These are phyloP conservation scores for Vachellia collinsii DNA, from an alignment of 306 rosid genomes.

Conservation along the genomic window DNA sequence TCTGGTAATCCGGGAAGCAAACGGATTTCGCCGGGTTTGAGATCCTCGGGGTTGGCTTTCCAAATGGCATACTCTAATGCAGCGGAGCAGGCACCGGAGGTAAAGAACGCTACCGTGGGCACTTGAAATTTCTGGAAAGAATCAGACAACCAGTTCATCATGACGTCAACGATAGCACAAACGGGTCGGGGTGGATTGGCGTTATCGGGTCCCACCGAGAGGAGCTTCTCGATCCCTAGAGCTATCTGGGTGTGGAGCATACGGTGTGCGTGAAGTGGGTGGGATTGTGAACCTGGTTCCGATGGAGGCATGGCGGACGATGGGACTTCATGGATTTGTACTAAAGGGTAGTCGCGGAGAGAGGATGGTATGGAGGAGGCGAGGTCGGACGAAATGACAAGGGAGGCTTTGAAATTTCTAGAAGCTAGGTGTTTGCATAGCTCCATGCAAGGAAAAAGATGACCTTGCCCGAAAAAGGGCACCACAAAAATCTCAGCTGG, in stretches of 20 bases:
- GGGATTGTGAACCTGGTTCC: neutral
- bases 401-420: constrained; percentile 43
- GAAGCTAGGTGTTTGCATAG: constrained; percentile 65
- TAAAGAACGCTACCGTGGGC: constrained; percentile 4
- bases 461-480: constrained; percentile 72
- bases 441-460: constrained; percentile 64
- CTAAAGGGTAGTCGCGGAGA: constrained; percentile 47
- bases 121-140: constrained; percentile 44
- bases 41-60: constrained; percentile 51
- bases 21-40: constrained; percentile 51
- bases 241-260: constrained; percentile 17
- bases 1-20: constrained; percentile 60
- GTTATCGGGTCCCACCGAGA: constrained; percentile 20
- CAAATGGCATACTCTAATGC: constrained; percentile 37
- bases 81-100: no score
- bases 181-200: constrained; percentile 43
- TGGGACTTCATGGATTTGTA: constrained; percentile 47
- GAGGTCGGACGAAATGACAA: constrained; percentile 50
- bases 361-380: constrained; percentile 56
- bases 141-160: constrained; percentile 56
- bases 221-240: constrained; percentile 42
- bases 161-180: constrained; percentile 58
- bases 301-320: constrained; percentile 16
- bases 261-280: constrained; percentile 27
- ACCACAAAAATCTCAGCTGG: constrained; percentile 54